Base-by-base conservation (phyloP, 2,329 filamentous ascomycete genomes). In the Madurella fahalii region DNA sequence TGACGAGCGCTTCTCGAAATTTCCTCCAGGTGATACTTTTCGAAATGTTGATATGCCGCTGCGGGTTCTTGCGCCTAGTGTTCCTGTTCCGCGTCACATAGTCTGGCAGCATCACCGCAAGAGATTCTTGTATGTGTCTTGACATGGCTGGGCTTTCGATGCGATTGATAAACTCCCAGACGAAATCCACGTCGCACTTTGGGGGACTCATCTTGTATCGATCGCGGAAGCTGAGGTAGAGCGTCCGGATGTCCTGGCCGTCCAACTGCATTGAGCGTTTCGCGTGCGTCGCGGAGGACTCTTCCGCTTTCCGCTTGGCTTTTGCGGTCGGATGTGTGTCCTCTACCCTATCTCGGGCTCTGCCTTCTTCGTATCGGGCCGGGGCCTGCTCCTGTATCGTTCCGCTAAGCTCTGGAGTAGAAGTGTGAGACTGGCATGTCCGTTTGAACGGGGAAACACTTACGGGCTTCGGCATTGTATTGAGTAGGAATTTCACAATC, bases 121-220 rank as follows among this genome's bases (percentile, higher is more conserved):
- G 52, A 9, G 56, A 56, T 32, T 59, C 47, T 41, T 67, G 65
- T 5, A 65, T 42, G 47, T 62, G 60, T 7, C 32, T 52, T 5
- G 58, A 58, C 20, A 60, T 43, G 16, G 50, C 56, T 1, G 45
- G 40, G 40, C 61, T 50, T 15, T 58, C 40, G n/a, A 65, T 63
- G 30, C 58, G 53, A 18, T 54, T 50, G 31, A 67, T 53, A 47
- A 66, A 66, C 8, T 51, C 43, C 60, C 63, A 62, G 51, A 67
- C 61, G 30, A 63, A 65, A 2, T 25, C 30, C 0, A 47, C 46
- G 9, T 63, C 55, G 17, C 57, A 58, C 7, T 20, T 48, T n/a
- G 50, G 56, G 9, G 56, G 58, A 20, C 43, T 52, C 16, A 41
- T 32, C 8, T 52, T 53, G 57, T 61, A 61, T 16, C 57, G 18